Evolutionary conservation across 495 filamentous ascomycete genomes (phyloP).

Genomic region (Opeltia flavorubescens): DNA sequence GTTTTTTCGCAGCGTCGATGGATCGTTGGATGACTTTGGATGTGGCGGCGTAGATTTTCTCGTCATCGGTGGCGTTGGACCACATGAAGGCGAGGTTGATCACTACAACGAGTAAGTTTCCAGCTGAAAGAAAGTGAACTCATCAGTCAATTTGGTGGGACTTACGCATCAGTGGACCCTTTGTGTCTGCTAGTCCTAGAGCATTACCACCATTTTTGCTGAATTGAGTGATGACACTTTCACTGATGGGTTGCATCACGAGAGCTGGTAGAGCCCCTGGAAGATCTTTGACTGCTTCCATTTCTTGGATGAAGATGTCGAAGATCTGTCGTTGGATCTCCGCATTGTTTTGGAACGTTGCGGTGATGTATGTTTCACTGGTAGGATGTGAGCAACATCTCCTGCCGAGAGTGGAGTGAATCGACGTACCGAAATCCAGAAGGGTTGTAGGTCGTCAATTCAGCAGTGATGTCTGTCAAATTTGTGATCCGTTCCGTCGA

Average conservation of each 20-base stretch:
- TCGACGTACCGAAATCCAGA: slow-evolving; percentile 25
- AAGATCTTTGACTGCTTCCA: slow-evolving; percentile 22
- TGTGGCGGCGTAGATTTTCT: slow-evolving; percentile 17
- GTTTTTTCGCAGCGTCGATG: slow-evolving; percentile 24
- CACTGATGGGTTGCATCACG: slow-evolving; percentile 35
- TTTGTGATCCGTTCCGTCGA: slow-evolving; percentile 28
- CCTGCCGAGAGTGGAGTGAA: not conserved
- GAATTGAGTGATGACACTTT: slow-evolving; percentile 24
- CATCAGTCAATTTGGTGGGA: not conserved
- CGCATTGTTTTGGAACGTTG: slow-evolving; percentile 24
- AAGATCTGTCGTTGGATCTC: slow-evolving; percentile 23
- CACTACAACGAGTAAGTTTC: slow-evolving; percentile 12
- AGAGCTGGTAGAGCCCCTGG: slow-evolving; percentile 27
- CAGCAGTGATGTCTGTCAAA: slow-evolving; percentile 28
- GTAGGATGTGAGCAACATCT: not conserved
- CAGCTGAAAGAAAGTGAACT: slow-evolving; percentile 4
- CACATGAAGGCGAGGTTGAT: slow-evolving; percentile 24
- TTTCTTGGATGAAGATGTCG: slow-evolving; percentile 24
- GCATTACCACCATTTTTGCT: slow-evolving; percentile 35
- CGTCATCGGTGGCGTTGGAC: slow-evolving; percentile 20
- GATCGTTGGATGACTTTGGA: slow-evolving; percentile 19
- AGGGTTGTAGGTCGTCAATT: slow-evolving; percentile 27
- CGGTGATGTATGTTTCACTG: slow-evolving; percentile 29
- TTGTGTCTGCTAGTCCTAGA: slow-evolving; percentile 30
- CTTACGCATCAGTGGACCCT: slow-evolving; percentile 22